Evolutionary conservation across 2,329 filamentous ascomycete genomes (phyloP), one percentile per base, ranked within the genome.

Genomic region (Paecilomyces formosus): DNA sequence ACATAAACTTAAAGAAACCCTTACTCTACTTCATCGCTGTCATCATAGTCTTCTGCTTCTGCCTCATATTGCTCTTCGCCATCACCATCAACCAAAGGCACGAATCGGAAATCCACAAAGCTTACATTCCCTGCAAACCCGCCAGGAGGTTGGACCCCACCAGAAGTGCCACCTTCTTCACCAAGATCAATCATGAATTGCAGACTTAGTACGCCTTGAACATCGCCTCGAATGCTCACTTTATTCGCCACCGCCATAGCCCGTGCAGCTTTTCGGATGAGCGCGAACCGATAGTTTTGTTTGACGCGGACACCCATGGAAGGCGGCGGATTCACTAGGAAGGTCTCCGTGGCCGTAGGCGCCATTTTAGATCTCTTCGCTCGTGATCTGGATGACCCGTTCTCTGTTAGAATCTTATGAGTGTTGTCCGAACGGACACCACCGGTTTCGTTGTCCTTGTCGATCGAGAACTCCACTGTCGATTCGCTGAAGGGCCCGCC

Each of bases 161-260:
- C 64, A 21, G 63, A 59, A 11, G 52, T 39, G 18, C 52, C 57
- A 15, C 64, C 63, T 22, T 65, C 66, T 49, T 56, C 83, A 61
- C 94, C 90, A 50, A 92, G 81, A 70, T 97, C 91, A 15, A 99
- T 88, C 88, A 99, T 94, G 68, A 97, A 97, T 70, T 99, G 94
- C 71, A 97, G 77, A 74, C 90, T 97, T 63, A 99, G 74, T 30
- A 99, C 93, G 0, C 94, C 93, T 70, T 96, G 90, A 1, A 84
- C 81, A 73, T 99, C 94, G 0, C 91, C 88, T 15, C 94, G 82
- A 61, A 99, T 82, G 70, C 92, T 96, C 59, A 97, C 92, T 75
- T 97, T 99, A 68, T 84, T 92, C 3, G 92, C 91, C 39, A 92
- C 85, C 53, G 88, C 86, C 93, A 99, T 97, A n/a, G 94, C 93